Evolutionary conservation across 177 flowering plant species (phyloP).

Genomic region (Vitis hybrid): DNA sequence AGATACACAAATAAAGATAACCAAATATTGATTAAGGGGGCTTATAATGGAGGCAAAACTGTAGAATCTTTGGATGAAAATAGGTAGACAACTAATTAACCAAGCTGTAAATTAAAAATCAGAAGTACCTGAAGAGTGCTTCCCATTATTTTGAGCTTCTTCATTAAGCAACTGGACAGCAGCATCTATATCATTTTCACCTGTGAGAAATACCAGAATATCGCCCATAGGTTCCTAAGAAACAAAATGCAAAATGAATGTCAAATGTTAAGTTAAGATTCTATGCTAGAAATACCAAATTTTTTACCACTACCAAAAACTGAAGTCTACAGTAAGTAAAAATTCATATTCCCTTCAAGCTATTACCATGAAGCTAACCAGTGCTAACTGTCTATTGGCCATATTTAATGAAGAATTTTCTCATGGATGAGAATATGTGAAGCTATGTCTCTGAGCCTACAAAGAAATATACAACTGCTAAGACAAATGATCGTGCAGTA

Average conservation of each 20-base stretch:
- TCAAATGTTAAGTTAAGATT: not conserved
- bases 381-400: too few relatives aligned
- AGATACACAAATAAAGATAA: not conserved
- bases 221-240: slow-evolving; percentile 89
- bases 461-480: too few relatives aligned
- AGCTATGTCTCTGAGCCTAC: too few relatives aligned
- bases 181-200: slow-evolving; percentile 98
- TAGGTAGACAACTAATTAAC: not conserved
- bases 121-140: slow-evolving; percentile 52
- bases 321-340: not conserved
- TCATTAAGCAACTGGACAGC: slow-evolving; percentile 74
- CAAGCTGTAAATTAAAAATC: not conserved
- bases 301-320: too few relatives aligned
- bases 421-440: too few relatives aligned
- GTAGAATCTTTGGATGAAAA: not conserved
- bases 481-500: too few relatives aligned
- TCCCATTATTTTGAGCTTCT: slow-evolving; percentile 52
- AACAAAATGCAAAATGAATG: slow-evolving; percentile 7
- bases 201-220: slow-evolving; percentile 91
- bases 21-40: too few relatives aligned
- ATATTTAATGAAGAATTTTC: too few relatives aligned
- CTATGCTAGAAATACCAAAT: not conserved
- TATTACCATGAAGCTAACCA: too few relatives aligned
- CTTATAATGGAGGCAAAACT: not conserved
- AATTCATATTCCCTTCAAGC: too few relatives aligned